Evolutionary conservation across 2,329 filamentous ascomycete species (phyloP), one percentile per base, ranked within the genome.

Genomic region (Dendryphion nanum): DNA sequence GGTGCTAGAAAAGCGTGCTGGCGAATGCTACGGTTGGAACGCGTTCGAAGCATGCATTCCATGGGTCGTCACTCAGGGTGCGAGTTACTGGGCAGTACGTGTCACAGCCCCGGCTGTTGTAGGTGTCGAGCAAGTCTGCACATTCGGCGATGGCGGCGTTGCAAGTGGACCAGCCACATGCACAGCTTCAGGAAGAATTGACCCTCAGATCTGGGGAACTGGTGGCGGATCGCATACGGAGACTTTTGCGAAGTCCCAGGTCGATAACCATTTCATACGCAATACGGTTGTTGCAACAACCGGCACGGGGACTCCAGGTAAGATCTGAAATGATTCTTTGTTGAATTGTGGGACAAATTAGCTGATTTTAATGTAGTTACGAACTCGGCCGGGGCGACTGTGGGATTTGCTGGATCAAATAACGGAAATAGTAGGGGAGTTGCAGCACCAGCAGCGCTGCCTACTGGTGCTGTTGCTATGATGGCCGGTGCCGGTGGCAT

Each of bases 21-120:
- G 16, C 19, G 35, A 42, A 21, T 40, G 44, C 28, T 42, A 33
- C 23, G 33, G 38, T 21, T 38, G 24, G 18, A 30, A 37, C 13
- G 37, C 33, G 2, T 35, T 37, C 17, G 43, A 40, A 12, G 35
- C 15, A 4, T 46, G 44, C 20, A 41, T 46, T 31, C 44, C 44
- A 12, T 44, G 44, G 40, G 41, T 43, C 23, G 18, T 44, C n/a
- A 47, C 44, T 4, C 44, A 47, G 26, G 44, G 41, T 29, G 26
- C 40, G 13, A 37, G 35, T 13, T 38, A 35, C 16, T 44, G 44
- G 44, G 44, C 44, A 4, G 44, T 44, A 5, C 44, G 41, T 23
- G 41, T 41, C 33, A 44, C 40, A 1, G 33, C 18, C 5, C 32
- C 38, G 4, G 37, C 20, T 24, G 23, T 39, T 23, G 24, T 20